Conservation (phyloP, 1,139 yeast genomes). For the Zhuliangozyma parablackwelliae region DNA sequence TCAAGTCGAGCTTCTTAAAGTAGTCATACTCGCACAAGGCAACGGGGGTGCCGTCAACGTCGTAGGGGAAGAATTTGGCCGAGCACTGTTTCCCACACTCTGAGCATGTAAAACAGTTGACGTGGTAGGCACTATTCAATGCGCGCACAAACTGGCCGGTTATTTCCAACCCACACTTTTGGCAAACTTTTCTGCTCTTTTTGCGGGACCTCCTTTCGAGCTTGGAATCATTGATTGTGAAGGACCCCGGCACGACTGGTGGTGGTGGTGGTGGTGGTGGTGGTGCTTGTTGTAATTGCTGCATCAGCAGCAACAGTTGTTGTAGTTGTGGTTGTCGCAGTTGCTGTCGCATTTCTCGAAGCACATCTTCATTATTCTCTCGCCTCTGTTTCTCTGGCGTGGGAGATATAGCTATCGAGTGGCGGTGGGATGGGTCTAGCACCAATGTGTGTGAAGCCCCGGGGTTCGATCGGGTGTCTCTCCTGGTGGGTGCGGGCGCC, state of each 20-base stretch:
- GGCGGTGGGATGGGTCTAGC: constrained; percentile 9
- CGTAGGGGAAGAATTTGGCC: constrained; percentile 64
- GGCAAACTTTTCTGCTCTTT: constrained; percentile 45
- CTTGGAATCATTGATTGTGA: constrained; percentile 3
- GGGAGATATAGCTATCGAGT: constrained; percentile 16
- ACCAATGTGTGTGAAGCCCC: neutral
- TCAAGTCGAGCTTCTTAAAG: constrained; percentile 74
- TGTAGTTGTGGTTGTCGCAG: neutral
- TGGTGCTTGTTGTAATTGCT: neutral
- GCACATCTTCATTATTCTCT: neutral
- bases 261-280: no score
- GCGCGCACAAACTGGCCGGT: constrained; percentile 87
- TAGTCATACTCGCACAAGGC: constrained; percentile 93
- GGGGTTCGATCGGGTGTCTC: no score
- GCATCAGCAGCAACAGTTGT: neutral
- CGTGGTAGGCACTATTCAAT: constrained; percentile 72
- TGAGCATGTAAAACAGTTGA: constrained; percentile 79
- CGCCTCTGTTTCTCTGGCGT: constrained; percentile 5
- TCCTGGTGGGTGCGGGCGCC: neutral
- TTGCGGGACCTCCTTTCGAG: constrained; percentile 9
- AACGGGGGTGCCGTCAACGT: constrained; percentile 43
- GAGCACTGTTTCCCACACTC: constrained; percentile 79
- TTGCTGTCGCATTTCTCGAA: neutral
- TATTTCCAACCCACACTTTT: constrained; percentile 61
- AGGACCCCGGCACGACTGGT: constrained; percentile 2